A percentile compares a stretch with the other conserved stretches of the same genome.
phyloP scores from a whole-genome alignment of 345 rosid genomes.

The Hibiscus tridactylites region DNA sequence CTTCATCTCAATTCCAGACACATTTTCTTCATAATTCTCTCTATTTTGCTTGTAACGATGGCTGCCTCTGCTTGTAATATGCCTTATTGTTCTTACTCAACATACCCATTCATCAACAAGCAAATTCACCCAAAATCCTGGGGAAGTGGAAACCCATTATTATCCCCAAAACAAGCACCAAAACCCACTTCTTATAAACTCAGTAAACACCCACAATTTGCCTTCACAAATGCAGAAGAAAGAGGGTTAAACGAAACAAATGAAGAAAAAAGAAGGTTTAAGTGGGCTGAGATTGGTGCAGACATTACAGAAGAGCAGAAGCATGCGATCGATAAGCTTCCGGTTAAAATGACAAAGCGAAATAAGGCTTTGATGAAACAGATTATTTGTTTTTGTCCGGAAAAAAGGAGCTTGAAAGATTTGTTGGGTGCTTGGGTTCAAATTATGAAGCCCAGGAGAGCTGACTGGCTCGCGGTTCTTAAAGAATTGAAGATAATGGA shows the following conservation, averaged over 20 bases:
- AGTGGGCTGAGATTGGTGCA: conserved; percentile 47
- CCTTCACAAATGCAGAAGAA: conserved; percentile 11
- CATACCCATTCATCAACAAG: conserved; percentile 6
- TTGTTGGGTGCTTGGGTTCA: conserved; percentile 62
- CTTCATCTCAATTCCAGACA: neutral
- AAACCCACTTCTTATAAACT: conserved; percentile 10
- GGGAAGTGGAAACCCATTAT: conserved; percentile 8
- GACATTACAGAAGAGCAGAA: conserved; percentile 39
- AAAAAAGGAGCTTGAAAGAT: conserved; percentile 34
- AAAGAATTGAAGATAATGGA: conserved; percentile 46
- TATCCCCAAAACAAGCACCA: conserved; percentile 6
- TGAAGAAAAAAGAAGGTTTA: conserved; percentile 32
- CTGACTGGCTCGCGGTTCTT: conserved; percentile 76
- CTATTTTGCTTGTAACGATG: conserved; percentile 15
- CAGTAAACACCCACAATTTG: conserved; percentile 13
- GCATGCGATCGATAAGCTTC: conserved; percentile 43
- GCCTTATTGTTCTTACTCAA: conserved; percentile 15
- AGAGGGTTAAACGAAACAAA: conserved; percentile 9
- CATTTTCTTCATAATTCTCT: neutral
- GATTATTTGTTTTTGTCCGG: conserved; percentile 41
- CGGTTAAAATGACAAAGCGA: conserved; percentile 53
- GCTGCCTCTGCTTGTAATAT: conserved; percentile 16
- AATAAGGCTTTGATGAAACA: conserved; percentile 62
- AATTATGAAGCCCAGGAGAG: conserved; percentile 65
- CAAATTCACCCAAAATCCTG: conserved; percentile 10